phyloP scores from a whole-genome alignment of 73 alveolate species.

The Urostyla sp. region DNA sequence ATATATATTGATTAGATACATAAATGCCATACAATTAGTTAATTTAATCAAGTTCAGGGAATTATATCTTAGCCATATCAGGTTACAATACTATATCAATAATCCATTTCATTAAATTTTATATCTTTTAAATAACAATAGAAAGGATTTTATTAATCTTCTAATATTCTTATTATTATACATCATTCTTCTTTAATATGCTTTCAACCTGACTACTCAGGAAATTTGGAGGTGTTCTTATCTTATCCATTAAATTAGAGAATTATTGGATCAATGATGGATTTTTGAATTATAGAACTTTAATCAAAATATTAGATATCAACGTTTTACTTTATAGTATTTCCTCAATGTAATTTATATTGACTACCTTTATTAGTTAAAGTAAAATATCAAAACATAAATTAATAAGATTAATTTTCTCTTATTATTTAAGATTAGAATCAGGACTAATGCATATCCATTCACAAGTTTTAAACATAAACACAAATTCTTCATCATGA shows the following conservation, averaged over 20 bases:
- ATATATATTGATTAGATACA: conserved; percentile 13
- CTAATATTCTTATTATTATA: neutral
- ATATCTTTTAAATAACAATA: neutral
- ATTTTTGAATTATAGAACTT: conserved; percentile 23
- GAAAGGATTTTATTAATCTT: neutral
- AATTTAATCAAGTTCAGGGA: no score
- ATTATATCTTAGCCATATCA: conserved; percentile 26
- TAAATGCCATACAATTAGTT: no score
- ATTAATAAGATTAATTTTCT: conserved; percentile 32
- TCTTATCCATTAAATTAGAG: conserved; percentile 11
- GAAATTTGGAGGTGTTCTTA: conserved; percentile 1
- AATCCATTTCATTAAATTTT: conserved; percentile 34
- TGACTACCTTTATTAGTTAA: conserved; percentile 12
- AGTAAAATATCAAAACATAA: conserved; percentile 37
- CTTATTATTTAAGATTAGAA: neutral
- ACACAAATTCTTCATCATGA: conserved; percentile 30
- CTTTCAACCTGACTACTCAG: neutral
- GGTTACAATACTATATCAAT: conserved; percentile 47
- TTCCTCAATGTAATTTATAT: conserved; percentile 5
- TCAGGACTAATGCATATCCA: conserved; percentile 21
- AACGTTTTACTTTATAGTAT: conserved; percentile 10
- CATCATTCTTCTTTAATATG: neutral
- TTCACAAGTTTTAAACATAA: conserved; percentile 34
- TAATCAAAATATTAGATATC: conserved; percentile 16
- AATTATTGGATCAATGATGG: conserved; percentile 1